Conservation (phyloP, 768 basidiomycete genomes). For the Boletus edulis region DNA sequence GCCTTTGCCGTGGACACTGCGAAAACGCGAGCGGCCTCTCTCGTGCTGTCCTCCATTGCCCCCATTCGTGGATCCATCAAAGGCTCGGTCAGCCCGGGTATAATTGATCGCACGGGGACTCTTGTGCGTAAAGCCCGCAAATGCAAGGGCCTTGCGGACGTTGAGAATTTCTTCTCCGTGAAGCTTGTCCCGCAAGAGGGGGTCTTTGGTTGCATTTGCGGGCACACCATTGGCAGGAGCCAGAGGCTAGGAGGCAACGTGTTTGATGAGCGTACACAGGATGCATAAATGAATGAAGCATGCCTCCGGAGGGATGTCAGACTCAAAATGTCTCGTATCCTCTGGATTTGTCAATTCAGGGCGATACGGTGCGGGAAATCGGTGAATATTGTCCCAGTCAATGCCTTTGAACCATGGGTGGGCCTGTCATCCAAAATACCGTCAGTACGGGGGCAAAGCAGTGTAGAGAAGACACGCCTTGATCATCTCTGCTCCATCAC, state of each 20-base stretch:
- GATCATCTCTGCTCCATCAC: slow-evolving; percentile 88
- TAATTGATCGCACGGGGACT: slow-evolving; percentile 79
- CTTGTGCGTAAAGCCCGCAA: slow-evolving; percentile 90
- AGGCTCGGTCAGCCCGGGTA: slow-evolving; percentile 69
- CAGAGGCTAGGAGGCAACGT: slow-evolving; percentile 60
- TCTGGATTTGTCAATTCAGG: slow-evolving; percentile 80
- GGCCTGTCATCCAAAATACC: slow-evolving; percentile 41
- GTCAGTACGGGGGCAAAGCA: slow-evolving; percentile 18
- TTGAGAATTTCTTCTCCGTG: slow-evolving; percentile 87
- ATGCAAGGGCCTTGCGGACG: slow-evolving; percentile 87
- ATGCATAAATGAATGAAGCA: slow-evolving; percentile 30
- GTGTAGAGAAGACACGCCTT: slow-evolving; percentile 52
- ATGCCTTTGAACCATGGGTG: slow-evolving; percentile 92
- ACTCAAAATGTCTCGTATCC: slow-evolving; percentile 94
- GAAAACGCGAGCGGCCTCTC: slow-evolving; percentile 65
- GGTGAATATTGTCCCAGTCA: slow-evolving; percentile 87
- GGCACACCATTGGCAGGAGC: slow-evolving; percentile 85
- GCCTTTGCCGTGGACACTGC: slow-evolving; percentile 64
- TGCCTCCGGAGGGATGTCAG: slow-evolving; percentile 91
- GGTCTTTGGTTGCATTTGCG: slow-evolving; percentile 84
- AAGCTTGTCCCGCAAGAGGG: slow-evolving; percentile 78
- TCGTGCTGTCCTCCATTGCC: slow-evolving; percentile 47
- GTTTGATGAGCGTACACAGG: slow-evolving; percentile 28
- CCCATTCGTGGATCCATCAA: slow-evolving; percentile 54
- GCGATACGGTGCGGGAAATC: slow-evolving; percentile 81